These are phyloP conservation scores for Margaritispora aquatica DNA, from an alignment of 495 filamentous ascomycete species.

Conservation along the genomic window DNA sequence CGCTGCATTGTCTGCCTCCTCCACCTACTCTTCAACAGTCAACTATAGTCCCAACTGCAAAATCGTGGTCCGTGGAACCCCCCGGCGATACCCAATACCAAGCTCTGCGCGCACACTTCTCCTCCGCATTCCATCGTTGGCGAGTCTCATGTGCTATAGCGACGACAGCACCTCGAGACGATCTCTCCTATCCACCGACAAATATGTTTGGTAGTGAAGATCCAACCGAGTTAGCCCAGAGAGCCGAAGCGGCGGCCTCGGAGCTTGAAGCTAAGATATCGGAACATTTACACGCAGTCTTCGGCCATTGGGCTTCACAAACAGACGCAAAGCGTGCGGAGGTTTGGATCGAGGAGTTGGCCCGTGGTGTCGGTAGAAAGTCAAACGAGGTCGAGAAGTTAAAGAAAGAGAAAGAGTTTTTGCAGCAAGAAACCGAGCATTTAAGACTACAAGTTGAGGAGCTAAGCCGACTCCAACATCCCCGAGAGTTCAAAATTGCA, in stretches of 20 bases:
- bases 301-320: constrained; percentile 61
- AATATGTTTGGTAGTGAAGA: constrained; percentile 18
- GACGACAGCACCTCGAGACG: constrained; percentile 24
- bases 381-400: constrained; percentile 57
- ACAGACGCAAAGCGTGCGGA: constrained; percentile 50
- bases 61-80: constrained; percentile 68
- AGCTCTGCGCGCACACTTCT: constrained; percentile 58
- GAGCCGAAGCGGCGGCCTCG: constrained; percentile 34
- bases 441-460: constrained; percentile 64
- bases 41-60: constrained; percentile 60
- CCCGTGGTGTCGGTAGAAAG: constrained; percentile 63
- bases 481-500: constrained; percentile 62
- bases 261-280: constrained; percentile 46
- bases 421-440: constrained; percentile 66
- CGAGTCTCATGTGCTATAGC: constrained; percentile 31
- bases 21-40: constrained; percentile 69
- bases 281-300: constrained; percentile 64
- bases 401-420: constrained; percentile 52
- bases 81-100: constrained; percentile 66
- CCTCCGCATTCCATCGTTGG: constrained; percentile 59
- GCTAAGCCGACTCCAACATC: constrained; percentile 60
- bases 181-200: constrained; percentile 23
- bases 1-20: constrained; percentile 69
- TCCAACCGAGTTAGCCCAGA: constrained; percentile 22
- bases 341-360: constrained; percentile 72